These are phyloP conservation scores for Jatropha podagrica DNA, from an alignment of 441 rosid species.

Conservation along the genomic window DNA sequence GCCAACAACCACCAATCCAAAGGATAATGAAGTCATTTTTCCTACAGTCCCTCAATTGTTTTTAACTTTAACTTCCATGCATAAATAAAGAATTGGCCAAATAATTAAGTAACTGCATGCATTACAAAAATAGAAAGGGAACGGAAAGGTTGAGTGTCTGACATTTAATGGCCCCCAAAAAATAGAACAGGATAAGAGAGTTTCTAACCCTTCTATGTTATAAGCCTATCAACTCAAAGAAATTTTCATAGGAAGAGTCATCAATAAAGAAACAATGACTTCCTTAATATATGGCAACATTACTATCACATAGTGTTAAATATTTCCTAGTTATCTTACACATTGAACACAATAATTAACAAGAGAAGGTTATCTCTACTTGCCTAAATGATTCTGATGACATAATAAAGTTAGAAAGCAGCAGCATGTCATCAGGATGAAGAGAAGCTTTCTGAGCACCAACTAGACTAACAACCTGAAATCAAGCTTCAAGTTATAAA, in stretches of 20 bases:
- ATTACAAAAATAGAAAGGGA: too few species aligned
- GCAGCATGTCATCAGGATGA: conserved; percentile 93
- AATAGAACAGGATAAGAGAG: not conserved
- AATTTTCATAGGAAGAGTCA: not conserved
- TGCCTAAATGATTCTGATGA: conserved; percentile 96
- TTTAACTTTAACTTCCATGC: not conserved
- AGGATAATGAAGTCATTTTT: not conserved
- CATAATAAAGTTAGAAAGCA: conserved; percentile 87
- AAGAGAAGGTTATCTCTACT: conserved; percentile 28
- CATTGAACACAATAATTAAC: not conserved
- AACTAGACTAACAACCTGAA: conserved; percentile 89
- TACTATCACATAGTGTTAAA: not conserved
- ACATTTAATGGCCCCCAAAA: not conserved
- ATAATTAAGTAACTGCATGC: too few species aligned
- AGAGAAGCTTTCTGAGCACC: conserved; percentile 98
- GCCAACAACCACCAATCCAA: too few species aligned
- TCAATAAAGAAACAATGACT: not conserved
- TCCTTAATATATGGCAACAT: not conserved
- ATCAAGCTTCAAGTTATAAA: conserved; percentile 26
- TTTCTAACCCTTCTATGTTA: not conserved
- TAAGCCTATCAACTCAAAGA: not conserved
- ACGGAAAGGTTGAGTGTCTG: too few species aligned
- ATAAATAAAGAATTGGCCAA: not conserved
- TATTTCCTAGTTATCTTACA: not conserved
- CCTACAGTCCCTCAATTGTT: not conserved